Percentiles rank a stretch among this genome's conserved stretches.
Evolutionary conservation across 2,329 filamentous ascomycete species (phyloP).

Genomic region (Reticulascus tulasneorum): DNA sequence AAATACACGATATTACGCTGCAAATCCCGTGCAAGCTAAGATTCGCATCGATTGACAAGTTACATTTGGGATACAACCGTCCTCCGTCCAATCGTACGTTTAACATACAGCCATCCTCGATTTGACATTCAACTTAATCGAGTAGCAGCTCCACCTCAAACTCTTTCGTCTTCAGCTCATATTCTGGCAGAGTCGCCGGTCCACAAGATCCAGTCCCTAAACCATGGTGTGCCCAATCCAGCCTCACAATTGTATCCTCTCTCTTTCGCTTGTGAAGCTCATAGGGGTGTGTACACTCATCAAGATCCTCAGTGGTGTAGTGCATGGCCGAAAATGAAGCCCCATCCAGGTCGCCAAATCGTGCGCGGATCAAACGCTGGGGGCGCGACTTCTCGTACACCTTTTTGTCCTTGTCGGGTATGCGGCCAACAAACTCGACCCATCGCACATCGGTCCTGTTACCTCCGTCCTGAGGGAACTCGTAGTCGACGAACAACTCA

Average conservation of each 20-base stretch:
- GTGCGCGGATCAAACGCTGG: slow-evolving; percentile 34
- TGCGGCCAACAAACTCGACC: slow-evolving; percentile 41
- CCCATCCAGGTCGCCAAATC: slow-evolving; percentile 41
- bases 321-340: slow-evolving; percentile 54
- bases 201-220: slow-evolving; percentile 61
- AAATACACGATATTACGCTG: slow-evolving; percentile 1
- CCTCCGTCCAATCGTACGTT: neutral
- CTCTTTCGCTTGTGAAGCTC: slow-evolving; percentile 48
- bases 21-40: too few species aligned
- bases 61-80: too few species aligned
- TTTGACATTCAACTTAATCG: slow-evolving; percentile 24
- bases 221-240: slow-evolving; percentile 61
- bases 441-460: slow-evolving; percentile 62
- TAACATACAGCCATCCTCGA: neutral
- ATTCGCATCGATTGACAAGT: too few species aligned
- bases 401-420: slow-evolving; percentile 17
- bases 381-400: neutral
- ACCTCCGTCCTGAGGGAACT: slow-evolving; percentile 64
- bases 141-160: slow-evolving; percentile 42
- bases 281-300: slow-evolving; percentile 54
- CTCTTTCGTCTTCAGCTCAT: slow-evolving; percentile 37
- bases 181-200: slow-evolving; percentile 47
- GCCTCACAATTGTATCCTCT: slow-evolving; percentile 50
- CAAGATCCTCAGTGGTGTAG: slow-evolving; percentile 51
- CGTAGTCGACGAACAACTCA: slow-evolving; percentile 56